Evolutionary conservation across 192 early-diverging fungal species (phyloP), one percentile per base, ranked within the genome.

Genomic region (Allomyces macrogynus): DNA sequence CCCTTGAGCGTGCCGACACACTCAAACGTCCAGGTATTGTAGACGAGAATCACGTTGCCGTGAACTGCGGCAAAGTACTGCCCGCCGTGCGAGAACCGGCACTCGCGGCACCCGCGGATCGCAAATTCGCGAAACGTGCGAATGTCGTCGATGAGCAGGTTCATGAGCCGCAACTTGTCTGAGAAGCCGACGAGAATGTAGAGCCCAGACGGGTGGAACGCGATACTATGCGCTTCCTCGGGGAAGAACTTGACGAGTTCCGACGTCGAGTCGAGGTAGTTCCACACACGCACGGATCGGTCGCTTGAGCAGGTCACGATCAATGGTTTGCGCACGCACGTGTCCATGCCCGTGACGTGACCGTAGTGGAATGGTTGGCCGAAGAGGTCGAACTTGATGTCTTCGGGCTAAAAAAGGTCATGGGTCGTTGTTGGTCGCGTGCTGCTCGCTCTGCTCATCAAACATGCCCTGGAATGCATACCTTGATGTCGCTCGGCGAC

Each of bases 141-240:
- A 22, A 84, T 72, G 68, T 84, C 82, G 65, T 83, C 82, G 66
- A 83, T 80, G 57, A 84, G 66, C 61, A 84, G 64, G 63, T 79
- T 82, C 78, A 82, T 81, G 60, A 84, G 63, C 65, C 82, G 44
- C 65, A 84, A 65, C 65, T 84, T 84, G 66, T 84, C 82, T 62
- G 69, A 69, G 64, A 84, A 84, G 5, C 82, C 82, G 27, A 83
- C 82, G 10, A 84, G 69, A 60, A 84, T 77, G 65, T 83, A 82
- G n/a, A 84, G 75, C n/a, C 82, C 82, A 18, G 74, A 77, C 12
- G 82, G 82, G 66, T 84, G 82, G 23, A 84, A 73, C 14, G 82
- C 80, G 20, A 83, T 73, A 10, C 70, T 70, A 65, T 73, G 83
- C n/a, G 81, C 72, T 70, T 84, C 82, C 67, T 84, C 82, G 14